Percentiles rank a stretch among this genome's conserved stretches.
These are phyloP conservation scores for Medicago ruthenica DNA, from an alignment of 306 rosid genomes.

Conservation along the genomic window DNA sequence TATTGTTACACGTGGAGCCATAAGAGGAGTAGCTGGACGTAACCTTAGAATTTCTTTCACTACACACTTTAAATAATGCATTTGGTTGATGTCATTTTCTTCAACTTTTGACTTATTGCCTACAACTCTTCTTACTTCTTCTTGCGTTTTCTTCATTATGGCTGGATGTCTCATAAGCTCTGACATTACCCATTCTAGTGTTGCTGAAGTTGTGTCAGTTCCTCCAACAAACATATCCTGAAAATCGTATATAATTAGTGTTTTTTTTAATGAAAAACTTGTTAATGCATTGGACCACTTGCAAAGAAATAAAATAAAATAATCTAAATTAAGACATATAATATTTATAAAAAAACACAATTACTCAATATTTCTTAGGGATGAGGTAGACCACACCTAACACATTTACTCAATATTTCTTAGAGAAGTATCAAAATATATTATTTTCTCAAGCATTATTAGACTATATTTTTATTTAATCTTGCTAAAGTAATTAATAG, in stretches of 20 bases:
- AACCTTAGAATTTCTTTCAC: constrained; percentile 44
- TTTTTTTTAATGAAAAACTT: background rate
- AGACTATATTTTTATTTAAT: background rate
- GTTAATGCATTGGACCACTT: background rate
- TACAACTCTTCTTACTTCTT: constrained; percentile 54
- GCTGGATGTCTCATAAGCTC: constrained; percentile 54
- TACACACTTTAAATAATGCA: constrained; percentile 57
- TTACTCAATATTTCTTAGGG: too few species aligned
- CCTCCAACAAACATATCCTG: constrained; percentile 12
- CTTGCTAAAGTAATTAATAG: background rate
- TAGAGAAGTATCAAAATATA: too few species aligned
- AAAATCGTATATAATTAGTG: background rate
- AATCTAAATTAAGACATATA: too few species aligned
- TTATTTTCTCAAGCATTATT: too few species aligned
- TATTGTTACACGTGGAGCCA: constrained; percentile 5
- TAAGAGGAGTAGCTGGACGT: constrained; percentile 50
- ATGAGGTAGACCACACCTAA: too few species aligned
- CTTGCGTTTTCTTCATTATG: constrained; percentile 36
- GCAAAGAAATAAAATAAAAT: too few species aligned
- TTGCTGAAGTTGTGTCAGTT: background rate
- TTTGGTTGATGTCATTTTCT: constrained; percentile 45
- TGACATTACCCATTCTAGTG: constrained; percentile 50
- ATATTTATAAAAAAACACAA: too few species aligned
- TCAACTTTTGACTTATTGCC: constrained; percentile 49
- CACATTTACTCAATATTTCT: too few species aligned